Evolutionary conservation across 768 basidiomycete species (phyloP).

Genomic region (Cyclocybe aegerita): DNA sequence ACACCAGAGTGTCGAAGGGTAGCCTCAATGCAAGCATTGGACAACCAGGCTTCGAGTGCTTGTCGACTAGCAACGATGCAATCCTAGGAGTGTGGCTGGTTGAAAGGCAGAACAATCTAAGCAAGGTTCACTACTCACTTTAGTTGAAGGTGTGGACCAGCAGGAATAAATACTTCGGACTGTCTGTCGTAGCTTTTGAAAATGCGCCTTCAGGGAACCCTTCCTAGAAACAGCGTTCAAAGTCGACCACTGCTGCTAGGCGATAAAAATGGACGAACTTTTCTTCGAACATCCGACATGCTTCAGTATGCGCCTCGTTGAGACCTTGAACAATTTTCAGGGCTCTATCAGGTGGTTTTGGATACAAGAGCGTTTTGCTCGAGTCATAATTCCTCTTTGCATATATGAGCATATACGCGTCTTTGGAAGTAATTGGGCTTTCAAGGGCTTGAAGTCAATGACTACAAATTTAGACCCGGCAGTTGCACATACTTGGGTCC

Average conservation of each 20-base stretch:
- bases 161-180: slow-evolving; percentile 60
- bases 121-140: slow-evolving; percentile 37
- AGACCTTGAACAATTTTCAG: slow-evolving; percentile 49
- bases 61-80: slow-evolving; percentile 59
- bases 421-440: slow-evolving; percentile 68
- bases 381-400: slow-evolving; percentile 37
- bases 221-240: slow-evolving; percentile 33
- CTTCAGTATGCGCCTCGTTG: slow-evolving; percentile 55
- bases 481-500: slow-evolving; percentile 1
- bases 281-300: slow-evolving; percentile 45
- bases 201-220: slow-evolving; percentile 38
- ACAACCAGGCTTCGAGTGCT: slow-evolving; percentile 63
- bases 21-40: slow-evolving; percentile 34
- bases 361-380: slow-evolving; percentile 11
- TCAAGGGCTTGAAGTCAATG: slow-evolving; percentile 7
- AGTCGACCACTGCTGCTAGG: neutral
- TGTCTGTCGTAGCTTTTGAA: slow-evolving; percentile 48
- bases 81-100: slow-evolving; percentile 30
- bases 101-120: neutral
- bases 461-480: neutral
- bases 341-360: slow-evolving; percentile 56
- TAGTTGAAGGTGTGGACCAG: slow-evolving; percentile 53
- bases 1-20: slow-evolving; percentile 9
- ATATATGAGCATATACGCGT: slow-evolving; percentile 97
- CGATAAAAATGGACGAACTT: slow-evolving; percentile 35